Evolutionary conservation across 768 basidiomycete genomes (phyloP).

Genomic region (Calvatia gigantea): DNA sequence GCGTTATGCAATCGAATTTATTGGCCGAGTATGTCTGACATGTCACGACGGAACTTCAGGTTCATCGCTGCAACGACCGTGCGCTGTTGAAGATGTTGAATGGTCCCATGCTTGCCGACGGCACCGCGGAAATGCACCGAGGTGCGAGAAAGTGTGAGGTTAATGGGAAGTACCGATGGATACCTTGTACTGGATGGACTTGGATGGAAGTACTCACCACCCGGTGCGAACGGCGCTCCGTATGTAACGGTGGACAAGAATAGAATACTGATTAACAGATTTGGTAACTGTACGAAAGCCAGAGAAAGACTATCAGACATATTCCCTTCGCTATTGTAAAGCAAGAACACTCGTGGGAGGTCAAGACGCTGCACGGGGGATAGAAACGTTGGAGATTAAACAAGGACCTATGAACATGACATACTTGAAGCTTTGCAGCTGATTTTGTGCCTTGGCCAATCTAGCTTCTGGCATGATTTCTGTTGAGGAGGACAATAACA

Average conservation of each 20-base stretch:
- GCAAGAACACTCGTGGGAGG: too few relatives aligned
- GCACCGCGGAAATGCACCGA: background rate
- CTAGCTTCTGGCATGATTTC: slow-evolving; percentile 32
- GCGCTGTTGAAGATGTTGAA: background rate
- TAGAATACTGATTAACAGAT: background rate
- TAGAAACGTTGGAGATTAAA: background rate
- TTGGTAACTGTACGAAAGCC: background rate
- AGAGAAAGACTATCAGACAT: too few relatives aligned
- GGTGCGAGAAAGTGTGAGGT: too few relatives aligned
- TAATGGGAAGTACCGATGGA: background rate
- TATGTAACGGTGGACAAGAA: background rate
- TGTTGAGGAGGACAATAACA: slow-evolving; percentile 28
- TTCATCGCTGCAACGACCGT: background rate
- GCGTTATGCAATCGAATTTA: too few relatives aligned
- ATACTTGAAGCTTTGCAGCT: slow-evolving; percentile 24
- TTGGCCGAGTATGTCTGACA: too few relatives aligned
- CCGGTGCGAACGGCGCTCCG: background rate
- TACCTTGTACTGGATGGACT: background rate
- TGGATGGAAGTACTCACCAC: background rate
- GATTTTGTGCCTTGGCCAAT: slow-evolving; percentile 40
- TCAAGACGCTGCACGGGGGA: background rate
- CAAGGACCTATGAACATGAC: background rate
- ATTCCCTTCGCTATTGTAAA: too few relatives aligned
- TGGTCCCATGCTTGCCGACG: background rate
- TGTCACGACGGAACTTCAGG: too few relatives aligned